Conservation (phyloP, 2,329 filamentous ascomycete genomes). For the Botrytis squamosa region DNA sequence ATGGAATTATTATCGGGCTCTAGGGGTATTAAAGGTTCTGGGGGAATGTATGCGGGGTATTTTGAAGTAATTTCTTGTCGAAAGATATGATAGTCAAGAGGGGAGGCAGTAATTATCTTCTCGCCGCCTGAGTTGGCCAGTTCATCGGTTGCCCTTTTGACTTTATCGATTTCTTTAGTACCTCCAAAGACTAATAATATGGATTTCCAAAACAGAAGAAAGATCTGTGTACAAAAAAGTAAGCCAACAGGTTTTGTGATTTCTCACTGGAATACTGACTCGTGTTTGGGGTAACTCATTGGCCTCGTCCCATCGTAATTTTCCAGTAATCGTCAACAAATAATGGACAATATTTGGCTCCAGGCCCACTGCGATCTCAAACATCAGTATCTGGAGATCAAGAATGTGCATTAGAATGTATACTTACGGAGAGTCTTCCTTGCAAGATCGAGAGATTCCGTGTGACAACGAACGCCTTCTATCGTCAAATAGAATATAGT, state of each 20-base stretch:
- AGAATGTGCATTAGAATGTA: neutral
- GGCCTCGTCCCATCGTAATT: constrained; percentile 71
- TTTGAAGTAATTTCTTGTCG: constrained; percentile 96
- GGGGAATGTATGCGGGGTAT: constrained; percentile 93
- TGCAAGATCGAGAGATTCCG: constrained; percentile 45
- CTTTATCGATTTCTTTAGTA: constrained; percentile 65
- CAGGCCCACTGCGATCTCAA: constrained; percentile 46
- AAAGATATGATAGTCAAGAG: constrained; percentile 93
- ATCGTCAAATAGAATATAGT: constrained; percentile 61
- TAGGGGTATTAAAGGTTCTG: constrained; percentile 75
- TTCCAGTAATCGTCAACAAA: constrained; percentile 67
- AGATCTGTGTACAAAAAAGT: constrained; percentile 51
- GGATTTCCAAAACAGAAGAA: constrained; percentile 89
- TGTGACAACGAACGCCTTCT: constrained; percentile 55
- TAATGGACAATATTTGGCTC: constrained; percentile 69
- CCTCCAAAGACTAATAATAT: constrained; percentile 84
- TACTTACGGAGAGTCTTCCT: constrained; percentile 50
- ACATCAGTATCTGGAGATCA: constrained; percentile 29
- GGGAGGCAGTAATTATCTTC: constrained; percentile 83
- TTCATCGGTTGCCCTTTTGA: constrained; percentile 71
- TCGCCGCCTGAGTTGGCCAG: constrained; percentile 48
- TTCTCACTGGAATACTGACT: constrained; percentile 46
- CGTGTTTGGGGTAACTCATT: constrained; percentile 61
- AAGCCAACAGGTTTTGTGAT: constrained; percentile 22
- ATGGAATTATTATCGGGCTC: constrained; percentile 91